phyloP scores from a whole-genome alignment of 495 filamentous ascomycete species.

The Aspergillus heteromorphus region DNA sequence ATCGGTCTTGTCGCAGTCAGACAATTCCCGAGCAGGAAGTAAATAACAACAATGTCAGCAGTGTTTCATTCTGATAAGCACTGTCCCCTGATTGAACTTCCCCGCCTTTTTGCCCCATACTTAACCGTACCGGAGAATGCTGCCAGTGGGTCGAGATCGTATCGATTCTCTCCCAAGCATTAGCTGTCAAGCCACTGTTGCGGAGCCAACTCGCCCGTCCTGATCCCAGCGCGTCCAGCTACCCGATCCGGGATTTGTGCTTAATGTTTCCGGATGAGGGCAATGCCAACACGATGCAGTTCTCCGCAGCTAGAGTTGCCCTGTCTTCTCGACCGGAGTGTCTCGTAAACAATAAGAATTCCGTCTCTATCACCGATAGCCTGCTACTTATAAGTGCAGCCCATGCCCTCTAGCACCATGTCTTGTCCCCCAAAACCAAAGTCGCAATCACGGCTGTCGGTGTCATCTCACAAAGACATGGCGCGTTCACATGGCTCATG shows the following conservation, averaged over 20 bases:
- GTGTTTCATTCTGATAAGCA: too few relatives aligned
- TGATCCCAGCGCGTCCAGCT: constrained; percentile 13
- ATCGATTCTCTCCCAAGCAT: too few relatives aligned
- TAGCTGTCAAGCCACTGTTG: not conserved
- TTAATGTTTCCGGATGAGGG: constrained; percentile 4
- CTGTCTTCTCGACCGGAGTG: not conserved
- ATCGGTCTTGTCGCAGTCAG: not conserved
- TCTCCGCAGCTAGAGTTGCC: not conserved
- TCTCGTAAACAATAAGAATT: too few relatives aligned
- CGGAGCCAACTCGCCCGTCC: constrained; percentile 4
- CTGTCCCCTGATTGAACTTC: not conserved
- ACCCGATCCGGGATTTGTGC: constrained; percentile 13
- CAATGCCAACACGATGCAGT: not conserved
- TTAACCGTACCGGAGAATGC: not conserved
- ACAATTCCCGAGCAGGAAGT: not conserved
- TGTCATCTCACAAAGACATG: constrained; percentile 7
- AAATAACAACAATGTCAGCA: not conserved
- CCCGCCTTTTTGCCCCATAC: not conserved
- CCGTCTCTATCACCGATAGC: too few relatives aligned
- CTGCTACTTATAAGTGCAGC: constrained; percentile 1
- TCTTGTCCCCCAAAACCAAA: not conserved
- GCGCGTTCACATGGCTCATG: constrained; percentile 19
- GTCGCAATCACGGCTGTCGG: constrained; percentile 14
- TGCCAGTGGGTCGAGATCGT: too few relatives aligned
- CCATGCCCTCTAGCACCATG: not conserved